Percentiles rank a stretch among this genome's conserved stretches.
phyloP scores from a whole-genome alignment of 306 rosid genomes.

The Cucurbita moschata region DNA sequence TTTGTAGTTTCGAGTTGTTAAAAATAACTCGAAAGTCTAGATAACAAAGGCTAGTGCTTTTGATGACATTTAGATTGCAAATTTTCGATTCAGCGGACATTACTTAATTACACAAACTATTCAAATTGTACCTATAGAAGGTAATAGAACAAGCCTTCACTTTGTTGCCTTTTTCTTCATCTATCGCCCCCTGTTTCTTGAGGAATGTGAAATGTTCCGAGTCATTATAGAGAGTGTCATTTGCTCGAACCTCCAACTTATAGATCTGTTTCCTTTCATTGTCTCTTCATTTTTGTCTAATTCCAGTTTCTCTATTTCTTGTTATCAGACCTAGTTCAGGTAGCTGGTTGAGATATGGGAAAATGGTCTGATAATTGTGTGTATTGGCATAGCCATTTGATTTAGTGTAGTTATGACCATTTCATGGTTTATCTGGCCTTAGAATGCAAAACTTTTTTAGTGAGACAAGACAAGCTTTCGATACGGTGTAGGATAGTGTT shows the following conservation, averaged over 20 bases:
- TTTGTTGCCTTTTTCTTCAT: no score
- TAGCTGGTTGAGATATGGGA: neutral
- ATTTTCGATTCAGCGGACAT: neutral
- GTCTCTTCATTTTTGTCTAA: neutral
- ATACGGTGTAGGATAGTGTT: neutral
- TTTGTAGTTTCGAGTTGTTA: neutral
- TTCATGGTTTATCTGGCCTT: neutral
- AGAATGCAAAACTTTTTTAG: neutral
- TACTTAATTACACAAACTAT: neutral
- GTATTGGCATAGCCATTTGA: neutral
- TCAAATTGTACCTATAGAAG: no score
- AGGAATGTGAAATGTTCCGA: no score
- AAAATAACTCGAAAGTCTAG: neutral
- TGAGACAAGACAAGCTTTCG: neutral
- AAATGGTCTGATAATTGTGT: neutral
- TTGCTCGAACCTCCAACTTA: neutral
- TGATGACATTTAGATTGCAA: neutral
- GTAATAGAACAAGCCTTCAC: no score
- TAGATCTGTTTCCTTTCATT: neutral
- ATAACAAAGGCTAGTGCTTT: neutral
- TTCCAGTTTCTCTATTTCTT: neutral
- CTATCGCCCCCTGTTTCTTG: no score
- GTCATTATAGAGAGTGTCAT: neutral
- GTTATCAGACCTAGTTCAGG: neutral
- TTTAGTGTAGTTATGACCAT: neutral